Conservation (phyloP, 306 rosid genomes). For the Herpetospermum pedunculosum region DNA sequence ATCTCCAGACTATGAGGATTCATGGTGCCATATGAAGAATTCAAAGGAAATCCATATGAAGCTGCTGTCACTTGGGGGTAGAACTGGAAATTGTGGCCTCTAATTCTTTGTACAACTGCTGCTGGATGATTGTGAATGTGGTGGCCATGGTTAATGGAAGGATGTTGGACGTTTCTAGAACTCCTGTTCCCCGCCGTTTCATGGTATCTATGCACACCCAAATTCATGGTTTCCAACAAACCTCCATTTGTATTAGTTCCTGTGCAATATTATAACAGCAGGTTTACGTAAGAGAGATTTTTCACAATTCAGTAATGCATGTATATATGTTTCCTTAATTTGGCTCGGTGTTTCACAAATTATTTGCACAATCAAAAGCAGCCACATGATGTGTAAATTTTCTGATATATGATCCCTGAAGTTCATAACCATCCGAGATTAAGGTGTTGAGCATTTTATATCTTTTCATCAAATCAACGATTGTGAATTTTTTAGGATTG, state of each 20-base stretch:
- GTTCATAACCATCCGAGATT: not conserved
- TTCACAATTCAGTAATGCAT: not conserved
- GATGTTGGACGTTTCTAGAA: constrained; percentile 31
- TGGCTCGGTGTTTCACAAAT: not conserved
- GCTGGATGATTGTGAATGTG: constrained; percentile 52
- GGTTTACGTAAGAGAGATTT: not conserved
- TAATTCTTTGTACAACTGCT: constrained; percentile 49
- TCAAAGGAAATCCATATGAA: constrained; percentile 53
- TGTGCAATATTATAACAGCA: not conserved
- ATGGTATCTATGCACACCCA: constrained; percentile 70
- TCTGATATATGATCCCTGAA: not conserved
- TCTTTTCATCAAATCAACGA: too few relatives aligned
- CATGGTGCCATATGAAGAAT: constrained; percentile 30
- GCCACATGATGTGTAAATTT: not conserved
- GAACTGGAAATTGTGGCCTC: constrained; percentile 53
- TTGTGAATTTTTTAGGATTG: not conserved
- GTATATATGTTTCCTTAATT: not conserved
- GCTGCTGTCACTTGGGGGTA: constrained; percentile 45
- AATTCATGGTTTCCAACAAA: constrained; percentile 18
- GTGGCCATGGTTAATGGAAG: constrained; percentile 42
- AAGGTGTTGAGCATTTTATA: too few relatives aligned
- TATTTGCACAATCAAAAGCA: not conserved
- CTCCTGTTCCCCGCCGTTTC: constrained; percentile 43
- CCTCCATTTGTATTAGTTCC: constrained; percentile 10
- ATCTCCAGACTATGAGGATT: constrained; percentile 51